Evolutionary conservation across 176 grass and related monocot genomes (phyloP).

Genomic region (Aegilops umbellulata): DNA sequence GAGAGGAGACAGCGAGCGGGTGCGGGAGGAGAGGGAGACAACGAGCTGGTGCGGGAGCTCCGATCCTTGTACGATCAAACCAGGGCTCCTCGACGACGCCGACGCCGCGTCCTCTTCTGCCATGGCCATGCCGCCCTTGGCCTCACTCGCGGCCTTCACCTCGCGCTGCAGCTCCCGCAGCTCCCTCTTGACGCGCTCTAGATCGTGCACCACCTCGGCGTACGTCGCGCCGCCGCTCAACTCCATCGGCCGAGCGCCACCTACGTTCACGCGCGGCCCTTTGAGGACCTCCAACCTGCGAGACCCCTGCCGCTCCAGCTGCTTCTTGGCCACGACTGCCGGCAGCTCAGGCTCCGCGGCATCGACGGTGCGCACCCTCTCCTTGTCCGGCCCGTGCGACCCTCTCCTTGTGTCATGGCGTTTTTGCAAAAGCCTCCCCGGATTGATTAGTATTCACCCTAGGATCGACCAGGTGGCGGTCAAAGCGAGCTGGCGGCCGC

Average conservation of each 20-base stretch:
- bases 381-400: neutral
- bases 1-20: no score
- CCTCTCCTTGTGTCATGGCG: no score
- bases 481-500: no score
- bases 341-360: conserved; percentile 31
- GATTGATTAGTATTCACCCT: no score
- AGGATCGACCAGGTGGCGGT: no score
- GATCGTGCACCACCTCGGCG: conserved; percentile 47
- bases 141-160: conserved; percentile 32
- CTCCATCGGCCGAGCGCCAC: neutral
- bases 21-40: no score
- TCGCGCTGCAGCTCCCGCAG: conserved; percentile 61
- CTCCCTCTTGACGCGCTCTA: conserved; percentile 61
- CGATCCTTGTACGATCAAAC: neutral
- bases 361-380: conserved; percentile 24
- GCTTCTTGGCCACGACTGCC: conserved; percentile 7
- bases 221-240: conserved; percentile 1
- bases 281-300: conserved; percentile 16
- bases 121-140: conserved; percentile 27
- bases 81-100: neutral
- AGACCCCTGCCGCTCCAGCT: conserved; percentile 36
- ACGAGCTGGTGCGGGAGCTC: no score
- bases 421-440: no score
- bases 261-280: neutral
- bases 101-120: neutral